A percentile compares a stretch with the other conserved stretches of the same genome.
phyloP scores from a whole-genome alignment of 2,329 filamentous ascomycete genomes.

The Ceratocystiopsis minuta region DNA sequence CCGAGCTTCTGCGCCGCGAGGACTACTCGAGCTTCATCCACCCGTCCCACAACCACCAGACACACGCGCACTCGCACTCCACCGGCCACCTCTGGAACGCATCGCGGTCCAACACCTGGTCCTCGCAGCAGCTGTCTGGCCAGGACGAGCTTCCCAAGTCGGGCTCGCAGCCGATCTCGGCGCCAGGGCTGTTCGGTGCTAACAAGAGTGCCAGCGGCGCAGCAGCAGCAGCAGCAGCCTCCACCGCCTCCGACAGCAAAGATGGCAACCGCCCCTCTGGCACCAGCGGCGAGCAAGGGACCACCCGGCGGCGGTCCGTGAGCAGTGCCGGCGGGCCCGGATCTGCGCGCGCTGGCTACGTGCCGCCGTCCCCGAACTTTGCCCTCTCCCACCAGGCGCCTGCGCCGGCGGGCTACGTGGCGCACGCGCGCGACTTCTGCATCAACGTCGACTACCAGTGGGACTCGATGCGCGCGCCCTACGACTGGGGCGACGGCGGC shows the following conservation, averaged over 20 bases:
- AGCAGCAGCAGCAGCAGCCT: constrained; percentile 11
- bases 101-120: constrained; percentile 5
- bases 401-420: constrained; percentile 75
- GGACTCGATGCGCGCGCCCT: constrained; percentile 70
- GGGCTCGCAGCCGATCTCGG: not conserved
- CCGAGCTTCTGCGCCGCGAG: constrained; percentile 61
- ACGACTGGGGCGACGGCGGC: constrained; percentile 77
- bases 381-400: constrained; percentile 62
- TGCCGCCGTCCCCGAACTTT: constrained; percentile 63
- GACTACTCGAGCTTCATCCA: constrained; percentile 38
- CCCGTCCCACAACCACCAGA: constrained; percentile 14
- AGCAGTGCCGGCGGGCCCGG: not conserved
- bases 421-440: constrained; percentile 78
- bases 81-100: constrained; percentile 22
- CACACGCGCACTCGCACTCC: constrained; percentile 10
- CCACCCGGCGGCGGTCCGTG: too few species aligned
- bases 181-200: constrained; percentile 6
- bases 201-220: constrained; percentile 4
- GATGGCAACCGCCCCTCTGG: too few species aligned
- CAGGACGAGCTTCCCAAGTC: not conserved
- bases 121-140: not conserved
- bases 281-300: not conserved
- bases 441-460: constrained; percentile 82
- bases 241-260: not conserved
- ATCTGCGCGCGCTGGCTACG: constrained; percentile 32